A percentile compares a stretch with the other conserved stretches of the same genome.
Conservation (phyloP, 371 early-diverging fungal species). For the Saksenaea vasiformis region DNA sequence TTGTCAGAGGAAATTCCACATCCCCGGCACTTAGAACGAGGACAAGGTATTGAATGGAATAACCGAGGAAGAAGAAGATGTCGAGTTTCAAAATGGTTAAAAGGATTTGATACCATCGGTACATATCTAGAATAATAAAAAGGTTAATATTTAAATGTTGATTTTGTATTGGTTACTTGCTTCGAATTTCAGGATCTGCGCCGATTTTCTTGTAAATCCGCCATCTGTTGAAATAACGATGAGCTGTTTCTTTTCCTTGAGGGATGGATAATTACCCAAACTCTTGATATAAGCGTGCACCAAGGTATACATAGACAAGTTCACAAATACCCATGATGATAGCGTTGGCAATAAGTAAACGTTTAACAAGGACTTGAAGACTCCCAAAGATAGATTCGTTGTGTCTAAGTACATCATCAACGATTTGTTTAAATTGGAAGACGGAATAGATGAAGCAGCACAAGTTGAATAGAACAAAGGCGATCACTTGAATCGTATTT, state of each 20-base stretch:
- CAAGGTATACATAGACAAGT: conserved; percentile 39
- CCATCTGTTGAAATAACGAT: conserved; percentile 54
- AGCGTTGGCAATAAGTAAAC: conserved; percentile 42
- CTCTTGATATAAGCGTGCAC: conserved; percentile 73
- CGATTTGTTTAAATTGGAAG: conserved; percentile 64
- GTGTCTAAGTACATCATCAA: conserved; percentile 18
- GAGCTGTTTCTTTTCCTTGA: no score
- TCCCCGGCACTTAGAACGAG: conserved; percentile 67
- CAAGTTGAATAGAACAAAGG: conserved; percentile 78
- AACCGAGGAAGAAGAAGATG: conserved; percentile 86
- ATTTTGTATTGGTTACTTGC: conserved; percentile 39
- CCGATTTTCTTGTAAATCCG: conserved; percentile 91
- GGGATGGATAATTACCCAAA: conserved; percentile 62
- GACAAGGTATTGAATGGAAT: conserved; percentile 86
- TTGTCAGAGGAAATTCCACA: conserved; percentile 83
- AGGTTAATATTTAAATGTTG: neutral
- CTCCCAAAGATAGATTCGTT: conserved; percentile 12
- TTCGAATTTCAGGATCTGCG: conserved; percentile 83
- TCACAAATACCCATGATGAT: conserved; percentile 50
- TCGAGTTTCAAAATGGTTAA: conserved; percentile 86
- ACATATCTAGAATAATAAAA: conserved; percentile 53
- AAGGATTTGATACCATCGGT: conserved; percentile 84
- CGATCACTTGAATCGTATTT: conserved; percentile 90
- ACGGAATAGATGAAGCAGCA: conserved; percentile 78
- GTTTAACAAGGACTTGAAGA: conserved; percentile 23